Evolutionary conservation across 75 land plant genomes (phyloP).

Genomic region (Sequoia sempervirens): DNA sequence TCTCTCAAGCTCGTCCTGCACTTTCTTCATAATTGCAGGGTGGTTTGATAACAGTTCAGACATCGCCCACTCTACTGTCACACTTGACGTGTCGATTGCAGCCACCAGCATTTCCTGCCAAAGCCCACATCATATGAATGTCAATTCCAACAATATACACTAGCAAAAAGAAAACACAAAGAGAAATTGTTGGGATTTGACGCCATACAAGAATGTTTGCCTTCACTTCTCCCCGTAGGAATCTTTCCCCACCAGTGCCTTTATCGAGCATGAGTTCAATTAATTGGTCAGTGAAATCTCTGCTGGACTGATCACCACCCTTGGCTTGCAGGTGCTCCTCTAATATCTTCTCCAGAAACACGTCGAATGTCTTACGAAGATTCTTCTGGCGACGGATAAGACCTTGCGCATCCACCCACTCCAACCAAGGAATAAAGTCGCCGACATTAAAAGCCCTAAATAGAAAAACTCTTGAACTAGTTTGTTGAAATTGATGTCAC

Average conservation of each 20-base stretch:
- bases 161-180: neutral
- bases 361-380: neutral
- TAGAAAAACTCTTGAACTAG: too few relatives aligned
- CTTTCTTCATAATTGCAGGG: neutral
- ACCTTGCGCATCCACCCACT: neutral
- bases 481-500: too few relatives aligned
- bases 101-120: neutral
- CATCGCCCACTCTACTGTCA: constrained; percentile 11
- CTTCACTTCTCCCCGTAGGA: neutral
- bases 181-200: neutral
- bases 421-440: neutral
- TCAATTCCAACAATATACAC: neutral
- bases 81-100: constrained; percentile 17
- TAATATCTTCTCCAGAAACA: neutral
- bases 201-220: neutral
- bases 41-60: neutral
- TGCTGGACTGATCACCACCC: neutral
- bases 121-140: neutral
- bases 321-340: neutral
- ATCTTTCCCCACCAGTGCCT: neutral
- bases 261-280: neutral
- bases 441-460: neutral
- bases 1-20: neutral
- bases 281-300: neutral
- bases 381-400: neutral